These are phyloP conservation scores for Amanita fuliginea DNA, from an alignment of 768 basidiomycete species.

Conservation along the genomic window DNA sequence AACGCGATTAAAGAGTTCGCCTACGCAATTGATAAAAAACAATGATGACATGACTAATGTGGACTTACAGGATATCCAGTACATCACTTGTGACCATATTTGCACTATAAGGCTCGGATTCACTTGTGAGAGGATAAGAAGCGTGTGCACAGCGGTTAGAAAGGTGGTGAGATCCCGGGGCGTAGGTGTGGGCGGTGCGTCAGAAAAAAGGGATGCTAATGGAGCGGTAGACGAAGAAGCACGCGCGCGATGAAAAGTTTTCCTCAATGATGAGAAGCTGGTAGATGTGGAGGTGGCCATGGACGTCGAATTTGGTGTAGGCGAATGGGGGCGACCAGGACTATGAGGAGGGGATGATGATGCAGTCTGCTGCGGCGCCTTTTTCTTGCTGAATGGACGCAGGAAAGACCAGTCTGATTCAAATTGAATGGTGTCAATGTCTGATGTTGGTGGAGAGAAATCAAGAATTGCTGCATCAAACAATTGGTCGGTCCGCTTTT, in stretches of 20 bases:
- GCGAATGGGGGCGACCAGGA: slow-evolving; percentile 39
- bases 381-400: slow-evolving; percentile 59
- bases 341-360: slow-evolving; percentile 33
- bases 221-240: slow-evolving; percentile 33
- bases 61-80: slow-evolving; percentile 90
- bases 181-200: slow-evolving; percentile 30
- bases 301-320: slow-evolving; percentile 31
- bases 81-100: slow-evolving; percentile 95
- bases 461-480: slow-evolving; percentile 80
- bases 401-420: slow-evolving; percentile 95
- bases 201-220: slow-evolving; percentile 38
- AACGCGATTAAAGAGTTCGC: slow-evolving; percentile 78
- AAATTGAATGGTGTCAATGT: slow-evolving; percentile 78
- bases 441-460: slow-evolving; percentile 63
- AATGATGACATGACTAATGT: neutral
- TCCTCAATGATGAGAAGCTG: slow-evolving; percentile 56
- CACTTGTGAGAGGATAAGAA: slow-evolving; percentile 78
- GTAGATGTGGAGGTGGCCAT: slow-evolving; percentile 36
- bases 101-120: slow-evolving; percentile 85
- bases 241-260: slow-evolving; percentile 48
- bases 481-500: slow-evolving; percentile 78
- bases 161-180: slow-evolving; percentile 59
- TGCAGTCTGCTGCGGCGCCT: slow-evolving; percentile 37
- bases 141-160: slow-evolving; percentile 74
- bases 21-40: slow-evolving; percentile 24